Evolutionary conservation across 768 basidiomycete species (phyloP).

Genomic region (Tulasnella sp.): DNA sequence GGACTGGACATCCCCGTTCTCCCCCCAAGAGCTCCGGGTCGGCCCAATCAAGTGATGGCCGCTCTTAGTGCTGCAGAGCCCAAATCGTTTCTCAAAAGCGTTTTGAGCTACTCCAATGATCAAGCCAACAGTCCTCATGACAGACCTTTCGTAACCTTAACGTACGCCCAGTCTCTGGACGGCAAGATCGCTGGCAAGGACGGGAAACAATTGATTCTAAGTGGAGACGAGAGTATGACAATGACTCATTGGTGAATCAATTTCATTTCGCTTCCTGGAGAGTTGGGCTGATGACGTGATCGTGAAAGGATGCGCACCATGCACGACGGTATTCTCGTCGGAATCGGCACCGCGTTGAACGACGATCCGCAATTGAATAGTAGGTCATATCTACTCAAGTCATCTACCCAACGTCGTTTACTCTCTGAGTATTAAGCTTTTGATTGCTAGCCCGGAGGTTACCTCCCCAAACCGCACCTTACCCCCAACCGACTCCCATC

Average conservation of each 20-base stretch:
- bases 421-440: neutral
- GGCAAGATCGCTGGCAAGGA: conserved; percentile 71
- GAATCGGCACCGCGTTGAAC: conserved; percentile 78
- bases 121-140: neutral
- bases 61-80: neutral
- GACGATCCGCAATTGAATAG: conserved; percentile 95
- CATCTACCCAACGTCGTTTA: neutral
- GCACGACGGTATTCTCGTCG: conserved; percentile 89
- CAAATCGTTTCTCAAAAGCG: neutral
- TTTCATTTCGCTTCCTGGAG: neutral
- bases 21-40: no score
- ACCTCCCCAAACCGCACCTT: conserved; percentile 24
- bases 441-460: conserved; percentile 41
- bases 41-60: no score
- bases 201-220: conserved; percentile 68
- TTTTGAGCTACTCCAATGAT: neutral
- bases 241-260: conserved; percentile 86
- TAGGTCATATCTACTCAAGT: conserved; percentile 26
- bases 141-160: conserved; percentile 61
- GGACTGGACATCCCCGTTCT: no score
- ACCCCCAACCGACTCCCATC: conserved; percentile 58
- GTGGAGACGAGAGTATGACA: conserved; percentile 73
- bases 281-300: neutral
- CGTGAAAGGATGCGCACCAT: conserved; percentile 67
- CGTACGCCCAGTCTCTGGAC: conserved; percentile 73